Evolutionary conservation across 768 basidiomycete species (phyloP).

Genomic region (Jaapia argillacea): DNA sequence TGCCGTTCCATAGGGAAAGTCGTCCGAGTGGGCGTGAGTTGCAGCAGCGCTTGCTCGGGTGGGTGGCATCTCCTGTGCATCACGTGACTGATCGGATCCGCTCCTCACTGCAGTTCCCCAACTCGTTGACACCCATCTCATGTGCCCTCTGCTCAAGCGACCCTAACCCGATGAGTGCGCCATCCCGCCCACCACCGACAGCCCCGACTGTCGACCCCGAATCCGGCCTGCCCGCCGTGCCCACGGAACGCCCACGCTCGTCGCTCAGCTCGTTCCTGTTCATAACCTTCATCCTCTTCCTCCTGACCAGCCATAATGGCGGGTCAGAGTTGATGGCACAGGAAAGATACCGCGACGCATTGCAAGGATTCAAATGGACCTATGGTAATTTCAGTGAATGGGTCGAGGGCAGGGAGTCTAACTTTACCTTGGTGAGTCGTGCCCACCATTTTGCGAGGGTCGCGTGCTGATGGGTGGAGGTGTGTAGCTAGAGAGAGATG

Average conservation of each 20-base stretch:
- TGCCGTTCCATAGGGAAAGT: no score
- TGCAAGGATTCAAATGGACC: slow-evolving; percentile 47
- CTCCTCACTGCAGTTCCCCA: no score
- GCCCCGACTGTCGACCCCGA: no score
- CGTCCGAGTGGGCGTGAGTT: no score
- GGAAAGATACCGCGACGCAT: slow-evolving; percentile 57
- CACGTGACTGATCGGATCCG: no score
- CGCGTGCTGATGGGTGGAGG: slow-evolving; percentile 3
- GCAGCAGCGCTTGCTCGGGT: no score
- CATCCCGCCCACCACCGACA: no score
- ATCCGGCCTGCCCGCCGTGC: no score
- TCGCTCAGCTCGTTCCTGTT: slow-evolving; percentile 69
- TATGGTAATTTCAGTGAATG: slow-evolving; percentile 68
- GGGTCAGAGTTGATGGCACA: slow-evolving; percentile 58
- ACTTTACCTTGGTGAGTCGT: slow-evolving; percentile 61
- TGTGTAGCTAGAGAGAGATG: not conserved
- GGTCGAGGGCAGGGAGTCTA: slow-evolving; percentile 55
- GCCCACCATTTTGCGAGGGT: slow-evolving; percentile 3
- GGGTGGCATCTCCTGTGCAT: no score
- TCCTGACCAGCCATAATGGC: slow-evolving; percentile 67
- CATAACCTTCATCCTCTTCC: slow-evolving; percentile 63
- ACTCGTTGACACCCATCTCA: no score
- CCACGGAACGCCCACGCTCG: slow-evolving; percentile 40
- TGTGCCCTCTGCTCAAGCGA: no score
- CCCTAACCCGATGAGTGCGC: no score